These are phyloP conservation scores for Torulaspora gathmanii DNA, from an alignment of 805 yeast genomes.

Conservation along the genomic window DNA sequence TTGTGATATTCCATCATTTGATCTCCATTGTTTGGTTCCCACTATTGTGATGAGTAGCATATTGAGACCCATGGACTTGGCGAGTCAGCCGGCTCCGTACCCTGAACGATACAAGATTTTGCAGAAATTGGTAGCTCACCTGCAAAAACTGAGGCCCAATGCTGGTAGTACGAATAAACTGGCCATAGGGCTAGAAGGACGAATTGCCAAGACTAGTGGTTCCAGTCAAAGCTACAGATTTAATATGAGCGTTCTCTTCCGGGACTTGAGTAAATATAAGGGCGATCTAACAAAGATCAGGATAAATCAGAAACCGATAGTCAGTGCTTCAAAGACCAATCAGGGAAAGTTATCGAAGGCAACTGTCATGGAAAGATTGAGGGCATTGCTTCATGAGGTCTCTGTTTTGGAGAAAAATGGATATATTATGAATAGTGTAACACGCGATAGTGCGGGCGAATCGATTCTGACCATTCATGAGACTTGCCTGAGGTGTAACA, in stretches of 20 bases:
- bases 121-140: slow-evolving; percentile 24
- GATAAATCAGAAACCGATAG: slow-evolving; percentile 23
- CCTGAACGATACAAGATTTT: slow-evolving; percentile 32
- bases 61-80: slow-evolving; percentile 31
- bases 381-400: slow-evolving; percentile 17
- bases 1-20: not conserved
- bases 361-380: slow-evolving; percentile 19
- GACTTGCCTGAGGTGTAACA: slow-evolving; percentile 31
- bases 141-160: slow-evolving; percentile 20
- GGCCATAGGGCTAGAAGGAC: slow-evolving; percentile 27
- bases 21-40: too few species aligned
- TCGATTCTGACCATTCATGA: slow-evolving; percentile 9
- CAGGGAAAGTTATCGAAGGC: slow-evolving; percentile 13
- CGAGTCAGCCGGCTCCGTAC: slow-evolving; percentile 30
- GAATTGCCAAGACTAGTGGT: slow-evolving; percentile 27
- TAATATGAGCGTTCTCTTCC: slow-evolving; percentile 30
- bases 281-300: slow-evolving; percentile 28
- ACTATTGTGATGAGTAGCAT: slow-evolving; percentile 1
- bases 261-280: slow-evolving; percentile 30
- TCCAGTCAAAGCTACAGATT: slow-evolving; percentile 32
- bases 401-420: slow-evolving; percentile 24
- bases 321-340: slow-evolving; percentile 4
- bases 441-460: not conserved
- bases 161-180: slow-evolving; percentile 14
- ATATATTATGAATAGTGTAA: slow-evolving; percentile 18